Conservation (phyloP, 352 stramenopile genomes). For the Globisporangium carolinianum region DNA sequence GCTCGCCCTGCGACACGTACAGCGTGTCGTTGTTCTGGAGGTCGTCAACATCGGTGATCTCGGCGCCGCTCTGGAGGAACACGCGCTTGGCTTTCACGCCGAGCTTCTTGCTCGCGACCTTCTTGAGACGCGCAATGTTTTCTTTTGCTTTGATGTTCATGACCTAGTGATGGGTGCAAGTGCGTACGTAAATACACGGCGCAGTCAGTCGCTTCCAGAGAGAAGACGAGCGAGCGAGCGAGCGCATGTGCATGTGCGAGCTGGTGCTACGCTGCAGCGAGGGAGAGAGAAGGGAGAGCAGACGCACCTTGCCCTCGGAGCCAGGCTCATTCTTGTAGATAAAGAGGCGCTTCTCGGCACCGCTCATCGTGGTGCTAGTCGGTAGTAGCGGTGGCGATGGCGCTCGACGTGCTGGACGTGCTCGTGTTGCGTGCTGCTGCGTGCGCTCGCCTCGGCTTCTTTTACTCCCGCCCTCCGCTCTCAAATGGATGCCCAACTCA, state of each 20-base stretch:
- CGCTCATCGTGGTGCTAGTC: constrained; percentile 28
- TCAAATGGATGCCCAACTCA: background rate
- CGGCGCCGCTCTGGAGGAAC: constrained; percentile 72
- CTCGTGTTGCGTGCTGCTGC: background rate
- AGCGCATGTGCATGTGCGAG: no score
- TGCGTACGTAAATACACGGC: constrained; percentile 1
- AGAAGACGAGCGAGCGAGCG: background rate
- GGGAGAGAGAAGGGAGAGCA: background rate
- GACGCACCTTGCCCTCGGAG: constrained; percentile 64
- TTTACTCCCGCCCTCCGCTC: background rate
- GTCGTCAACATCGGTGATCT: constrained; percentile 84
- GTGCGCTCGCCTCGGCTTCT: background rate
- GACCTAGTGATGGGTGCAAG: constrained; percentile 24
- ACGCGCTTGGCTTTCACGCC: constrained; percentile 66
- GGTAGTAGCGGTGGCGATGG: background rate
- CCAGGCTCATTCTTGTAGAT: constrained; percentile 85
- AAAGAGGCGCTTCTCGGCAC: constrained; percentile 71
- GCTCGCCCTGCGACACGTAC: constrained; percentile 78
- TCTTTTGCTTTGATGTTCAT: constrained; percentile 77
- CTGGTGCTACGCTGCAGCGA: no score
- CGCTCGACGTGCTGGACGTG: background rate
- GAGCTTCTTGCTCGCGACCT: constrained; percentile 82
- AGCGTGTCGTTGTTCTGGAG: constrained; percentile 88
- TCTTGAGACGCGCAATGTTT: constrained; percentile 70
- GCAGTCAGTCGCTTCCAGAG: background rate